Evolutionary conservation across 108 stramenopile species (phyloP), one percentile per base, ranked within the genome.

Genomic region (Tribonema minus): DNA sequence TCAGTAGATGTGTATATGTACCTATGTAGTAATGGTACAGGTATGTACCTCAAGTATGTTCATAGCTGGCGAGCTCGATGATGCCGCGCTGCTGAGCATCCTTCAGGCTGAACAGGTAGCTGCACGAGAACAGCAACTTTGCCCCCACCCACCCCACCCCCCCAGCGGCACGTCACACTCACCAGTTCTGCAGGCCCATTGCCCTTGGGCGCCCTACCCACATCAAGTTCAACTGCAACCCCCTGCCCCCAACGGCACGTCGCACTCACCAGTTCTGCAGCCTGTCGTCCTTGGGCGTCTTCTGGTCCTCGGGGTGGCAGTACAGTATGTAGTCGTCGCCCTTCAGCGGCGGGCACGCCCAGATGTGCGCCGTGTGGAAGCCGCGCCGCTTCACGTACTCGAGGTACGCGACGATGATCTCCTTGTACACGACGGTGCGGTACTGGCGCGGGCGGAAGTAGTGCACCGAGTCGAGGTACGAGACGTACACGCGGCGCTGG

Each of bases 291-390:
- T 86, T 87, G 2, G 94, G 85, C n/a, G 84, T 85, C 74, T 86
- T 84, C 36, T 87, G 88, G 29, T 84, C 82, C 9, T 84, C 64
- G 3, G 85, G 85, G 74, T 85, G 85, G 40, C 81, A 84, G 81
- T 86, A 82, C 2, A 86, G 84, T 26, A 98, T 95, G 82, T 96
- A 96, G 64, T 94, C 97, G 75, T 98, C 97, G 9, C 95, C 96
- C 63, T 92, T 92, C 20, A 90, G 82, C 6, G 95, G 97, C 27
- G 97, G 97, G 64, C 97, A 98, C 68, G 93, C 93, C 97, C 97
- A 98, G 46, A 98, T 95, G 72, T 94, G 93, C 25, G 95, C 94
- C 2, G 94, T 96, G 82, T 94, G 94, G 77, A 96, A 96, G 33
- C 97, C 97, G 3, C 94, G 88, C n/a, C 76, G 70, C 81, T 92